Base-by-base conservation (phyloP, 371 early-diverging fungal species). In the Chytridium lagenaria region DNA sequence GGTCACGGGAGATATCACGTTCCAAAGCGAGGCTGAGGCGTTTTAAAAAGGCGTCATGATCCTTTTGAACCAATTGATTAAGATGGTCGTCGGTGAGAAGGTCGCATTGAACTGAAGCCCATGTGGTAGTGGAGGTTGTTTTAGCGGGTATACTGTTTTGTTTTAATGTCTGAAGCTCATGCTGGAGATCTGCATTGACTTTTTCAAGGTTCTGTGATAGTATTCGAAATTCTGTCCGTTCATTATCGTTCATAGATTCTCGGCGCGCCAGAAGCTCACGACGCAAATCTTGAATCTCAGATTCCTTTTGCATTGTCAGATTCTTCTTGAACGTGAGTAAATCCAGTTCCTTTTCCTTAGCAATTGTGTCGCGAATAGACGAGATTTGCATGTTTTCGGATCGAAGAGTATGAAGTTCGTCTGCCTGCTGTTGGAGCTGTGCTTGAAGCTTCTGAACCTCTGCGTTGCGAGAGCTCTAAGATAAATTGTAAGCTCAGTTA, bases 301-400 rank as follows among this genome's bases (percentile, higher is more conserved):
- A 68, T 63, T 82, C 82, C 68, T 81, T 84, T 64, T 82, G 73
- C 50, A 66, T 68, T 52, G 75, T 55, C 0, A 84, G 67, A n/a
- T 82, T 77, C 31, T 81, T 81, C 36, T 78, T 79, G 36, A 77
- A 57, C 0, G 28, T 75, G 23, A 84, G 73, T 16, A 84, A 59
- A 49, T 84, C 84, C 23, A 84, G 67, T 28, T 81, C 84, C 63
- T 82, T 84, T 71, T 84, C 82, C 28, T 74, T 73, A 50, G 76
- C 55, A 30, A 84, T 36, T 2, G 71, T 68, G 19, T 67, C 67
- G 30, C 82, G 74, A 59, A 84, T 82, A n/a, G 74, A 12, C 1
- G 78, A 49, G 1, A 84, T 68, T 66, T 81, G 77, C 16, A 31
- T 33, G 23, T 65, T 57, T 12, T 73, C 34, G 22, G 73, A 52